A percentile compares a stretch with the other conserved stretches of the same genome.
Conservation (phyloP, 2,329 filamentous ascomycete species). For the Neocucurbitaria cava region DNA sequence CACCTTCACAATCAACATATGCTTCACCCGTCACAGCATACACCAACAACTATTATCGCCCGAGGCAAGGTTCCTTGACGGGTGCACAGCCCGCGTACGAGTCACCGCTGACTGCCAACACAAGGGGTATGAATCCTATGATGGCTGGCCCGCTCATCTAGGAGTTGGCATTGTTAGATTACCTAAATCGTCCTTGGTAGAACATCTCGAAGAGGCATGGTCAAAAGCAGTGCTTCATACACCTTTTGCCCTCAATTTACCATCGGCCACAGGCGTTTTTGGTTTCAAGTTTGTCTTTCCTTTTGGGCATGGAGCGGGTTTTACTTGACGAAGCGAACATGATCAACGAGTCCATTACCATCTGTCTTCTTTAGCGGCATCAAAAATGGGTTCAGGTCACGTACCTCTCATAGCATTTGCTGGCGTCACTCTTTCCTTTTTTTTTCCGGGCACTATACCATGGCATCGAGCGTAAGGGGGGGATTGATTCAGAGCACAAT, state of each 20-base stretch:
- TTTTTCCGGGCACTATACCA: slow-evolving; percentile 26
- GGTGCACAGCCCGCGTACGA: slow-evolving; percentile 31
- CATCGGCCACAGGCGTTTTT: not conserved
- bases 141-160: slow-evolving; percentile 44
- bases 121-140: slow-evolving; percentile 38
- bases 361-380: slow-evolving; percentile 33
- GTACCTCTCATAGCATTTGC: slow-evolving; percentile 19
- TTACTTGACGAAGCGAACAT: slow-evolving; percentile 13
- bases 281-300: slow-evolving; percentile 5
- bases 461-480: slow-evolving; percentile 13
- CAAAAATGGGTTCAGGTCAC: slow-evolving; percentile 23
- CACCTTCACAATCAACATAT: slow-evolving; percentile 33
- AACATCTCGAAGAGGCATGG: not conserved
- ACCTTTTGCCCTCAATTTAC: not conserved
- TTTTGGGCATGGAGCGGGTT: slow-evolving; percentile 9
- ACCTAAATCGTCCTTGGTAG: not conserved
- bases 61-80: slow-evolving; percentile 32
- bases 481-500: not conserved
- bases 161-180: not conserved
- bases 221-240: not conserved
- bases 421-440: slow-evolving; percentile 23
- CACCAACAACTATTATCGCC: slow-evolving; percentile 37
- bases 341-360: slow-evolving; percentile 16
- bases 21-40: slow-evolving; percentile 33
- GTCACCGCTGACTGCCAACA: slow-evolving; percentile 32